These are phyloP conservation scores for Cyberlindnera maritima DNA, from an alignment of 805 yeast species.

Conservation along the genomic window DNA sequence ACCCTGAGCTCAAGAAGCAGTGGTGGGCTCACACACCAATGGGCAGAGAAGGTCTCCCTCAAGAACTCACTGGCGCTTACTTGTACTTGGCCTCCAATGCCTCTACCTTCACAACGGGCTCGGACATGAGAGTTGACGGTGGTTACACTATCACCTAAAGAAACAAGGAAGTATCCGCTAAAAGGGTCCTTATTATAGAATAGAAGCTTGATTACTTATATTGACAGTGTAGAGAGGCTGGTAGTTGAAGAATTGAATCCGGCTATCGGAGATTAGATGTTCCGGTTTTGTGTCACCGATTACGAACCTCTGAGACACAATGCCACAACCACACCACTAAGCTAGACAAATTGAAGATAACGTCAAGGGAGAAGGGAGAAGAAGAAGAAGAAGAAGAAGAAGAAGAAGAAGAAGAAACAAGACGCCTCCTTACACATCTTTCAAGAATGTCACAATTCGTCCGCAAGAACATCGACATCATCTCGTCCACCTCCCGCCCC, in stretches of 20 bases:
- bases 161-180: neutral
- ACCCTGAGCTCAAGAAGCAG: slow-evolving; percentile 39
- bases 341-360: too few species aligned
- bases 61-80: slow-evolving; percentile 78
- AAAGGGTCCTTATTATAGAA: too few species aligned
- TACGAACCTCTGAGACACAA: too few species aligned
- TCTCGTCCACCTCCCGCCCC: slow-evolving; percentile 18
- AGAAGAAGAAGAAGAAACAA: too few species aligned
- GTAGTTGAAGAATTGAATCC: neutral
- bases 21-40: slow-evolving; percentile 58
- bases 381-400: too few species aligned
- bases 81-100: slow-evolving; percentile 80
- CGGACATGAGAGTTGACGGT: slow-evolving; percentile 78
- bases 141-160: slow-evolving; percentile 48
- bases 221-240: too few species aligned
- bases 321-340: too few species aligned
- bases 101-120: slow-evolving; percentile 73
- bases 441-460: slow-evolving; percentile 23
- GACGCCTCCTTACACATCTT: too few species aligned
- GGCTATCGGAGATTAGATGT: neutral
- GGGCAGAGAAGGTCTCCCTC: slow-evolving; percentile 74
- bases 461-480: slow-evolving; percentile 19
- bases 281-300: slow-evolving; percentile 2
- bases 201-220: too few species aligned
- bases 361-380: too few species aligned